Evolutionary conservation across 140 eudicot genomes (phyloP).

Genomic region (Cichorium intybus): DNA sequence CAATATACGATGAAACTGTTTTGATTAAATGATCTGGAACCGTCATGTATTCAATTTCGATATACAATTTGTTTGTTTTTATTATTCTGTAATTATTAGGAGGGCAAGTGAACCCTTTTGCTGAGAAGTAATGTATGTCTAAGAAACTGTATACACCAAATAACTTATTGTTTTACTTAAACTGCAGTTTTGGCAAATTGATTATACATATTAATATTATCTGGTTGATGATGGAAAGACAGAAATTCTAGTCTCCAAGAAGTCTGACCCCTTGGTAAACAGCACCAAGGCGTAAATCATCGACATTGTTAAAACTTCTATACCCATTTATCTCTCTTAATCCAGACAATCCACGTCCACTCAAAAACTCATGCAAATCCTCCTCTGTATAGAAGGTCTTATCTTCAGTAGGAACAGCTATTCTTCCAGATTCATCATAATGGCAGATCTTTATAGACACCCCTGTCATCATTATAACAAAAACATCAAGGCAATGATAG

Average conservation of each 20-base stretch:
- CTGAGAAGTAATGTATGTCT: too few relatives aligned
- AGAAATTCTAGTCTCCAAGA: conserved; percentile 32
- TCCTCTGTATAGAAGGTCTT: conserved; percentile 54
- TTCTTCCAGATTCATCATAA: conserved; percentile 45
- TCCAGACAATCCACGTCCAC: conserved; percentile 39
- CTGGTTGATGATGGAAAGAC: too few relatives aligned
- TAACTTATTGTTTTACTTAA: too few relatives aligned
- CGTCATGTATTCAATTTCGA: too few relatives aligned
- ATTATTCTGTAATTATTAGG: too few relatives aligned
- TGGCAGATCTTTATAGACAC: conserved; percentile 45
- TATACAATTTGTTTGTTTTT: too few relatives aligned
- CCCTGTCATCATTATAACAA: conserved; percentile 20
- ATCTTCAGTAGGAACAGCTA: conserved; percentile 51
- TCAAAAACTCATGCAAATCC: conserved; percentile 43
- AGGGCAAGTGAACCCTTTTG: too few relatives aligned
- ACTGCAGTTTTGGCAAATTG: too few relatives aligned
- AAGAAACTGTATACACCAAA: too few relatives aligned
- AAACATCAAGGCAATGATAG: background rate
- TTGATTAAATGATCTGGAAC: too few relatives aligned
- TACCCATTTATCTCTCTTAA: conserved; percentile 50
- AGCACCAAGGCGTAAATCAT: conserved; percentile 55
- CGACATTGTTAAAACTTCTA: conserved; percentile 35
- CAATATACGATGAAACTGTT: too few relatives aligned
- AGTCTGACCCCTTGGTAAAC: conserved; percentile 52
- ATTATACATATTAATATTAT: too few relatives aligned